These are phyloP conservation scores for Bipolaris victoriae DNA, from an alignment of 2,329 filamentous ascomycete species.

Conservation along the genomic window DNA sequence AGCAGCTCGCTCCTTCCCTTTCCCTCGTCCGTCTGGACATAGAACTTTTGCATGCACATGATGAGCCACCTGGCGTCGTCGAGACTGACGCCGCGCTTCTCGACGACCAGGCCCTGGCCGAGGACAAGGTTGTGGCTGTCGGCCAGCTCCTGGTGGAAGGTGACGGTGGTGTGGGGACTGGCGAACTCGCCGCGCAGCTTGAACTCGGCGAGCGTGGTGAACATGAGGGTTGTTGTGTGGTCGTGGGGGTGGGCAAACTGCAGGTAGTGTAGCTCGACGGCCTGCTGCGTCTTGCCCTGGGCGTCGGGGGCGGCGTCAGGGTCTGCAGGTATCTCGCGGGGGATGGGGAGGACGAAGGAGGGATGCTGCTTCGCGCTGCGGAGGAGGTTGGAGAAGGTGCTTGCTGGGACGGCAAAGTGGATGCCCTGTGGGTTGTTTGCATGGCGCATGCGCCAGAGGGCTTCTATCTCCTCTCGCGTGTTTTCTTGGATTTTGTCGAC, in stretches of 20 bases:
- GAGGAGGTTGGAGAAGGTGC: slow-evolving; percentile 76
- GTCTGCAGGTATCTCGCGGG: slow-evolving; percentile 58
- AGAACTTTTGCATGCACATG: slow-evolving; percentile 94
- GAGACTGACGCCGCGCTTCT: slow-evolving; percentile 75
- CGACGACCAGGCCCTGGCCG: slow-evolving; percentile 80
- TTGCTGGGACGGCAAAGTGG: slow-evolving; percentile 79
- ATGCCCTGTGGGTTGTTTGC: slow-evolving; percentile 73
- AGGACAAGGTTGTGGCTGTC: slow-evolving; percentile 78
- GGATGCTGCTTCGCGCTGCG: slow-evolving; percentile 75
- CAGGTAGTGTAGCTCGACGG: slow-evolving; percentile 92
- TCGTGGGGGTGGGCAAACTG: slow-evolving; percentile 91
- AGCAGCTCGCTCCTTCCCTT: slow-evolving; percentile 65
- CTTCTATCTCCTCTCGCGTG: slow-evolving; percentile 80
- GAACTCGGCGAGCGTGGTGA: slow-evolving; percentile 92
- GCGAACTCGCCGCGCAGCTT: slow-evolving; percentile 90
- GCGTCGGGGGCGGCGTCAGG: slow-evolving; percentile 19
- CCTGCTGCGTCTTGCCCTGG: slow-evolving; percentile 52
- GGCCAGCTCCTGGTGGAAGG: slow-evolving; percentile 84
- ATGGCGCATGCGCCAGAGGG: slow-evolving; percentile 89
- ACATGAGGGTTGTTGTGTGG: slow-evolving; percentile 69
- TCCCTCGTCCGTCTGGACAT: slow-evolving; percentile 65
- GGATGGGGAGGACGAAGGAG: slow-evolving; percentile 88
- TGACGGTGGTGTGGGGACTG: slow-evolving; percentile 90
- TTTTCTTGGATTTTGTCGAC: slow-evolving; percentile 76
- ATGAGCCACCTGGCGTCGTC: slow-evolving; percentile 89